Evolutionary conservation across 164 flowering plant species (phyloP), one percentile per base, ranked within the genome.

Genomic region (Protea cynaroides): DNA sequence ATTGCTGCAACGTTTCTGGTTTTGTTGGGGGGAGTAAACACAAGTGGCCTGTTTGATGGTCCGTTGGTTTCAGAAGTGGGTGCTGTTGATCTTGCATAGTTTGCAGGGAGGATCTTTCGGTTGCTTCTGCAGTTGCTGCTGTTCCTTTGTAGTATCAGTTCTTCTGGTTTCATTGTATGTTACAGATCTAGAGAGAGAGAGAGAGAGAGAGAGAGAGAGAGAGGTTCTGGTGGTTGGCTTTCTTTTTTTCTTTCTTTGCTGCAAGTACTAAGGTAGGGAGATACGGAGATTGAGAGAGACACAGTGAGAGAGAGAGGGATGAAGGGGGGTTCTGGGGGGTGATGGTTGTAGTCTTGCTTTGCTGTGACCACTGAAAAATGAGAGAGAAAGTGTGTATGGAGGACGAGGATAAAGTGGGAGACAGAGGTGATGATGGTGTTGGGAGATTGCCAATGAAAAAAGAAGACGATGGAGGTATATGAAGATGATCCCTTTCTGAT

Each of bases 381-480:
- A 29, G 34, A 29, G 34, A 29, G 34, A 29, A 5, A 29, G 34
- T n/a, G n/a, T n/a, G n/a, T n/a, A n/a, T n/a, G 40, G 40, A 9
- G 40, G 40, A 9, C 40, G 34, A 49, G 69, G 51, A 19, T 46
- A 78, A 63, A 62, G 76, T 17, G 77, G 75, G 74, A 69, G 84
- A 81, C 80, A 74, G 46, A 69, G 71, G 76, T 74, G 76, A 79
- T 81, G 75, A 79, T 75, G 21, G 72, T 73, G 85, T 65, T 75
- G 18, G 67, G 65, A 61, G 71, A 61, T 25, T 75, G 76, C 24
- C 59, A 59, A 73, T 71, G 62, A 71, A 79, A 73, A 82, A 78
- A 73, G 63, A 8, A 71, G n/a, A 76, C 67, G 52, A 64, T 74
- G 78, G 72, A 78, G 75, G 71, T 56, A 69, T 74, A 70, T 66